These are phyloP conservation scores for Chloromonas sp. DNA, from an alignment of 163 green algal species.

Conservation along the genomic window DNA sequence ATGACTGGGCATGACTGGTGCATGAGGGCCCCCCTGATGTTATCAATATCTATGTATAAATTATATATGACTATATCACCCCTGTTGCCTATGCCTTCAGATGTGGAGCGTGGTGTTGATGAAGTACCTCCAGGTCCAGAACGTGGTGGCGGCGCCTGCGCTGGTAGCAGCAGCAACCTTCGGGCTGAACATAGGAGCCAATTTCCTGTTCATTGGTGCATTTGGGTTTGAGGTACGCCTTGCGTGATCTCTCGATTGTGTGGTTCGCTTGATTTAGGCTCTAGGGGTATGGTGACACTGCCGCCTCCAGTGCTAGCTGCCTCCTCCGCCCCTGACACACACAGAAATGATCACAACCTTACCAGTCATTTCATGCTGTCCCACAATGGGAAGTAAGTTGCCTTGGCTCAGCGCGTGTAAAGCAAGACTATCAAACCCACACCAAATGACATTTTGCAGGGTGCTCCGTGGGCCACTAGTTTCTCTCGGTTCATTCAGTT, in stretches of 20 bases:
- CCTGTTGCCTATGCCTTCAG: background rate
- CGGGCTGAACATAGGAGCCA: slow-evolving; percentile 28
- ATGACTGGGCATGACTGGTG: no score
- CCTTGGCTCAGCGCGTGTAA: no score
- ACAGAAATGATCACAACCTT: no score
- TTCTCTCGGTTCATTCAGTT: slow-evolving; percentile 25
- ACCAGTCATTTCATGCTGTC: no score
- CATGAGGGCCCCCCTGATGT: background rate
- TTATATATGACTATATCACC: background rate
- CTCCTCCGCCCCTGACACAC: no score
- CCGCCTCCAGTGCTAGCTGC: background rate
- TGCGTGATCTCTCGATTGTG: no score
- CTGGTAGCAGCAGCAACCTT: slow-evolving; percentile 21
- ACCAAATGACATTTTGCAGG: background rate
- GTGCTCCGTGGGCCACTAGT: slow-evolving; percentile 24
- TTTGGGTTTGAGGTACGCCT: slow-evolving; percentile 5
- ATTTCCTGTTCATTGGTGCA: slow-evolving; percentile 17
- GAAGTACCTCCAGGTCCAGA: slow-evolving; percentile 48
- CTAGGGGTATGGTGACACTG: background rate
- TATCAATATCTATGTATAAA: background rate
- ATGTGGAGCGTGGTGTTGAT: slow-evolving; percentile 21
- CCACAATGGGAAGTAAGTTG: no score
- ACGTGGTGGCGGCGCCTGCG: slow-evolving; percentile 41
- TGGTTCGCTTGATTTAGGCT: no score
- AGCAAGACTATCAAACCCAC: no score